Conservation (phyloP, 1,284 basidiomycete genomes). For the Trichosporon faecale region DNA sequence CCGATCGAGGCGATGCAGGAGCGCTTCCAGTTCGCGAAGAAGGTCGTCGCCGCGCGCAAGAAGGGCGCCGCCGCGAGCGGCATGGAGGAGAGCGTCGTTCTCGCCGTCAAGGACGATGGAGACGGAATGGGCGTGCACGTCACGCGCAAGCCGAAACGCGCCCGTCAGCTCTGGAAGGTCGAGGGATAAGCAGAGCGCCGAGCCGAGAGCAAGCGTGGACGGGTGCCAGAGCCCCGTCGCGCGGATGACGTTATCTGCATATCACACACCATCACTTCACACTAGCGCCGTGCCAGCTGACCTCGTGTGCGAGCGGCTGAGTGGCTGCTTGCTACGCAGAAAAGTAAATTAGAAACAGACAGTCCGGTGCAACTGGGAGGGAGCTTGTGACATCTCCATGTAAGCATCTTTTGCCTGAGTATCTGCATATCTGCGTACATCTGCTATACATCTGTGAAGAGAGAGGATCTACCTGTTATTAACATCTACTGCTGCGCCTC, state of each 20-base stretch:
- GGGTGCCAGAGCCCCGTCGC: neutral
- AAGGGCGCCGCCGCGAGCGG: constrained; percentile 61
- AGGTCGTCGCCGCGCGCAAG: constrained; percentile 75
- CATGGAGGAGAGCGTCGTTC: constrained; percentile 69
- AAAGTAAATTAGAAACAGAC: neutral
- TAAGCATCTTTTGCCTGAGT: neutral
- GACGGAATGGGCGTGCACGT: constrained; percentile 75
- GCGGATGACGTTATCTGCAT: neutral
- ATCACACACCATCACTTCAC: neutral
- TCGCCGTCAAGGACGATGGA: constrained; percentile 68
- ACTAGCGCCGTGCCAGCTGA: neutral
- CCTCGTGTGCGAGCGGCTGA: neutral
- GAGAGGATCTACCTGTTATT: neutral
- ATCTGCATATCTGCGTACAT: constrained; percentile 1
- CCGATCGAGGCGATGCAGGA: constrained; percentile 63
- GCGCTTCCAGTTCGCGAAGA: constrained; percentile 84
- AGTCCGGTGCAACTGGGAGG: neutral
- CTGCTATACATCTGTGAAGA: constrained; percentile 1
- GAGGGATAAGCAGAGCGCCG: constrained; percentile 57
- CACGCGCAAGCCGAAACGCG: constrained; percentile 69
- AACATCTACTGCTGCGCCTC: neutral
- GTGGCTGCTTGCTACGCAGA: neutral
- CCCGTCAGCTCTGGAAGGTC: constrained; percentile 78
- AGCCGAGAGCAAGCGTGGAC: neutral
- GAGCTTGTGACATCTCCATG: neutral